phyloP scores from a whole-genome alignment of 352 stramenopile genomes.

The Aphanomyces euteiches region DNA sequence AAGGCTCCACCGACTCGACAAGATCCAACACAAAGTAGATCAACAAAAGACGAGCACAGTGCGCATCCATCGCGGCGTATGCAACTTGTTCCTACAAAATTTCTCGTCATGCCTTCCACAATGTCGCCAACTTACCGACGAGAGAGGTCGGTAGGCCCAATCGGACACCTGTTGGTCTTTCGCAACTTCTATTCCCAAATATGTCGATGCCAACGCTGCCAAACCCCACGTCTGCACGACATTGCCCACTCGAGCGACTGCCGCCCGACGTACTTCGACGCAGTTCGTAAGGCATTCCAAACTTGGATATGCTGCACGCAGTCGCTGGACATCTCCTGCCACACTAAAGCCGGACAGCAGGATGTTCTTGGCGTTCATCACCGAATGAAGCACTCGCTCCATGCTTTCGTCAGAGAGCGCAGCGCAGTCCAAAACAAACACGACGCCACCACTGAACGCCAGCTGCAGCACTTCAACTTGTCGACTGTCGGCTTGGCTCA shows the following conservation, averaged over 20 bases:
- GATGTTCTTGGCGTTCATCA: neutral
- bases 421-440: constrained; percentile 19
- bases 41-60: constrained; percentile 9
- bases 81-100: constrained; percentile 19
- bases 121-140: constrained; percentile 4
- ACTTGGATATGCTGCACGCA: constrained; percentile 1
- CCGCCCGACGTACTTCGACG: constrained; percentile 18
- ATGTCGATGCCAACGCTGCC: neutral
- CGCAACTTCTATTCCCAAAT: neutral
- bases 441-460: neutral
- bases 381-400: neutral
- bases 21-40: constrained; percentile 21
- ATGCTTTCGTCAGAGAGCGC: neutral
- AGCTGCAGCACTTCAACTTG: constrained; percentile 20
- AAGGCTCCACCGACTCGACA: neutral
- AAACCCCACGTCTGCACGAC: constrained; percentile 3
- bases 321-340: constrained; percentile 17
- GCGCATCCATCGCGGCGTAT: constrained; percentile 23
- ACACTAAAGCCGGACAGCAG: constrained; percentile 21
- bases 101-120: neutral
- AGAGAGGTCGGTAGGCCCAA: constrained; percentile 16
- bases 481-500: neutral
- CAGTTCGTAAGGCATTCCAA: constrained; percentile 13
- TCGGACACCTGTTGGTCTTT: constrained; percentile 28
- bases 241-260: neutral